phyloP scores from a whole-genome alignment of 441 rosid species.

The Adansonia madagascariensis region DNA sequence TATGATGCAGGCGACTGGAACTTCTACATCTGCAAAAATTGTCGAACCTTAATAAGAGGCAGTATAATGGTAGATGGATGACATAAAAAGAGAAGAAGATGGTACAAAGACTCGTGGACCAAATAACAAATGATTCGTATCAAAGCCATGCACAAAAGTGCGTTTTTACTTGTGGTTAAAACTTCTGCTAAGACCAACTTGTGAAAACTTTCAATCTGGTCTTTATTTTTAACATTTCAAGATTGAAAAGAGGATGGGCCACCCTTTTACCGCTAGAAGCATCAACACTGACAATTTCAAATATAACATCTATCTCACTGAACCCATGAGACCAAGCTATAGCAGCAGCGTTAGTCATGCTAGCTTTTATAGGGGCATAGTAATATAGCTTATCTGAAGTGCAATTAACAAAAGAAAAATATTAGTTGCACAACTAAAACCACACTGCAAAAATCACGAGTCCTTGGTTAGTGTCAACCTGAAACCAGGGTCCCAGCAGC shows the following conservation, averaged over 20 bases:
- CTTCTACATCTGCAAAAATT: slow-evolving; percentile 71
- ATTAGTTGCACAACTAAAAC: slow-evolving; percentile 15
- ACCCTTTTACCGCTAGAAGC: not conserved
- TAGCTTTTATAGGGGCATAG: not conserved
- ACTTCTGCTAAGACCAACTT: not conserved
- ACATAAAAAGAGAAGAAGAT: not conserved
- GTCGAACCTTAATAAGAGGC: slow-evolving; percentile 16
- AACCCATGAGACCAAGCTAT: not conserved
- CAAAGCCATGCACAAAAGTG: too few species aligned
- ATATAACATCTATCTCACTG: not conserved
- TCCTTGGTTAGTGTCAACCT: not conserved
- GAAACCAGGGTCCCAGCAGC: slow-evolving; percentile 5
- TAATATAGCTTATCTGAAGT: not conserved
- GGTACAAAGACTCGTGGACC: not conserved
- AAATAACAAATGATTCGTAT: not conserved
- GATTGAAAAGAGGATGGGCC: not conserved
- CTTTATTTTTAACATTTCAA: not conserved
- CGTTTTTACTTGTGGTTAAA: too few species aligned
- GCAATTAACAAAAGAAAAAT: not conserved
- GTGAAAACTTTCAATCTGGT: not conserved
- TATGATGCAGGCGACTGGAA: slow-evolving; percentile 79
- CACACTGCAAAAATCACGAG: not conserved
- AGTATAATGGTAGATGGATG: not conserved
- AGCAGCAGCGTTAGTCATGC: not conserved
- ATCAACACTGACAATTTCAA: not conserved